Evolutionary conservation across 441 rosid species (phyloP).

Genomic region (Eutrema salsugineum): DNA sequence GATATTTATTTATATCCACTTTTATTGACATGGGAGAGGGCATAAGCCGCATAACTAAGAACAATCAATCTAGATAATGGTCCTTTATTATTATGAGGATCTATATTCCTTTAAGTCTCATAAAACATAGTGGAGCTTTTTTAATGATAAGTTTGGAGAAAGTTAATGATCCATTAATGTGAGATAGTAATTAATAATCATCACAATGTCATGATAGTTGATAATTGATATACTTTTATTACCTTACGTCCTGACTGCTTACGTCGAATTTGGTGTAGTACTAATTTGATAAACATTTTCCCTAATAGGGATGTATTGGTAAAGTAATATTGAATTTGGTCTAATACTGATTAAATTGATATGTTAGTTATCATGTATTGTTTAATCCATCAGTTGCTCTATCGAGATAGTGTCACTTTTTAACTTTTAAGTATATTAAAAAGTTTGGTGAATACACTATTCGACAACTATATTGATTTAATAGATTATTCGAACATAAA

Average conservation of each 20-base stretch:
- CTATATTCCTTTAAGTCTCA: not conserved
- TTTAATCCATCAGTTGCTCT: no score
- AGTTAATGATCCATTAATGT: slow-evolving; percentile 6
- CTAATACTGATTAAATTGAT: no score
- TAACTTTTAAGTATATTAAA: no score
- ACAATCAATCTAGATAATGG: slow-evolving; percentile 11
- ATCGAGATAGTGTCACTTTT: no score
- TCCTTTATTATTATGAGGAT: not conserved
- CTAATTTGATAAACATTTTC: not conserved
- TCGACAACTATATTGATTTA: no score
- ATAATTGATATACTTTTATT: no score
- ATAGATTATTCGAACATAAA: no score
- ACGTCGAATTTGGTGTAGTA: not conserved
- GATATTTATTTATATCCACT: not conserved
- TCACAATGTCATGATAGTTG: slow-evolving; percentile 5
- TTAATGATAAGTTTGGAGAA: slow-evolving; percentile 11
- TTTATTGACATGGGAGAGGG: not conserved
- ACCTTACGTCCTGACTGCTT: no score
- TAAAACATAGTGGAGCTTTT: slow-evolving; percentile 15
- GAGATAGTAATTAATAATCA: not conserved
- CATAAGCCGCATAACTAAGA: slow-evolving; percentile 15
- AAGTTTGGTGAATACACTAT: no score
- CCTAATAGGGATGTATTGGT: no score
- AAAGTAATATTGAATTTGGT: no score
- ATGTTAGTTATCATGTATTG: no score